Percentiles rank a stretch among this genome's conserved stretches.
phyloP scores from a whole-genome alignment of 2,329 filamentous ascomycete genomes.

The Aspergillus caelatus region DNA sequence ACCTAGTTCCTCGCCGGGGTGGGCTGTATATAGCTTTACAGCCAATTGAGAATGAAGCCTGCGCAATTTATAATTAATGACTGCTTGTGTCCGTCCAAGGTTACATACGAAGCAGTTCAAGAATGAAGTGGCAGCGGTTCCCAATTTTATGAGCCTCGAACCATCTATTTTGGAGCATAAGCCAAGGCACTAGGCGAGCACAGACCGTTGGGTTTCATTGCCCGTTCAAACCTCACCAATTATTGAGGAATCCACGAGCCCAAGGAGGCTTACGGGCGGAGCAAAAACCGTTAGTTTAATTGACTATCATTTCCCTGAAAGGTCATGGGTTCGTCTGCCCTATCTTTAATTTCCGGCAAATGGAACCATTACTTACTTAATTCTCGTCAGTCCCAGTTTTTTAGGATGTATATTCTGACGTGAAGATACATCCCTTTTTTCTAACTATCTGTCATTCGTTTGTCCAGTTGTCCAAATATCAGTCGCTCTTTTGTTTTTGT shows the following conservation, averaged over 20 bases:
- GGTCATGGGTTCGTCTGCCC: neutral
- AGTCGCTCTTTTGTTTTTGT: neutral
- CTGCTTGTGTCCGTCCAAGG: neutral
- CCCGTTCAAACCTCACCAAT: neutral
- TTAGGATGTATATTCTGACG: too few species aligned
- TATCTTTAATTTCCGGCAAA: neutral
- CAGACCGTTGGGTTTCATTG: neutral
- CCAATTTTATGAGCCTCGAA: neutral
- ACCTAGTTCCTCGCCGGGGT: neutral
- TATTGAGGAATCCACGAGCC: neutral
- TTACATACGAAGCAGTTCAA: neutral
- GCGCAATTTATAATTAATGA: neutral
- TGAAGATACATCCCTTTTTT: too few species aligned
- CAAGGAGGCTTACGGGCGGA: neutral
- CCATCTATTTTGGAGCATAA: neutral
- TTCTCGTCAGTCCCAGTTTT: neutral
- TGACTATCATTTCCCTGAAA: neutral
- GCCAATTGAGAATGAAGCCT: neutral
- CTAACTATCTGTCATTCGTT: neutral
- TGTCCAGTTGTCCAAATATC: neutral
- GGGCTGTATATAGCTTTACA: neutral
- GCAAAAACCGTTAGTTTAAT: neutral
- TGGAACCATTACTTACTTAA: neutral
- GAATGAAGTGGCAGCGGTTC: neutral
- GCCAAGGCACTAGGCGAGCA: neutral